Conservation (phyloP, 495 filamentous ascomycete species). For the Lepraria neglecta region DNA sequence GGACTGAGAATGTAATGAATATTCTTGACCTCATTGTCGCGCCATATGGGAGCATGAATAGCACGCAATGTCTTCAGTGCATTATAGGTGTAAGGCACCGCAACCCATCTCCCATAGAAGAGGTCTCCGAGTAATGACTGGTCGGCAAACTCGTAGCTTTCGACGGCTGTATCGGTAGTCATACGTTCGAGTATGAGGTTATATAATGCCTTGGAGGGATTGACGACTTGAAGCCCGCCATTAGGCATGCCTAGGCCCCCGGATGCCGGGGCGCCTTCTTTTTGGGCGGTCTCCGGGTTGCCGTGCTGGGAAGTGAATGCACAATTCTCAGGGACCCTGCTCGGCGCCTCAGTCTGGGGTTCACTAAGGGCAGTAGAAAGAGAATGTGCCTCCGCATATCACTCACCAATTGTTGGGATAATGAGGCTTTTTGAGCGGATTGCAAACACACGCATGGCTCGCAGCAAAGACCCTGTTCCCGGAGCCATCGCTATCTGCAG, state of each 20-base stretch:
- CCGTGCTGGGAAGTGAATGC: slow-evolving; percentile 66
- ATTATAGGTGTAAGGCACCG: slow-evolving; percentile 74
- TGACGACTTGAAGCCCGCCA: slow-evolving; percentile 66
- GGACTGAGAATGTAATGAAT: slow-evolving; percentile 73
- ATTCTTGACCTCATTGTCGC: slow-evolving; percentile 69
- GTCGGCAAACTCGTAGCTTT: slow-evolving; percentile 66
- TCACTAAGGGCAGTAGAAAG: background rate
- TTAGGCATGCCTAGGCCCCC: slow-evolving; percentile 62
- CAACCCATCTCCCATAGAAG: slow-evolving; percentile 62
- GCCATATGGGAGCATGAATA: slow-evolving; percentile 68
- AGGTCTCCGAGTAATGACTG: slow-evolving; percentile 64
- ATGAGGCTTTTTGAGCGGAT: slow-evolving; percentile 65
- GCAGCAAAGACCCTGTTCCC: slow-evolving; percentile 62
- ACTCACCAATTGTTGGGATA: slow-evolving; percentile 67
- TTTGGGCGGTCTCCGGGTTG: slow-evolving; percentile 52
- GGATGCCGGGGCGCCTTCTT: slow-evolving; percentile 42
- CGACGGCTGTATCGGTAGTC: slow-evolving; percentile 35
- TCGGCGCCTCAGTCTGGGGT: slow-evolving; percentile 12
- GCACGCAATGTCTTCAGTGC: slow-evolving; percentile 71
- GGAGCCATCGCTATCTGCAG: slow-evolving; percentile 42
- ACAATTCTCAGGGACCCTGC: slow-evolving; percentile 62
- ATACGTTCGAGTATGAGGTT: slow-evolving; percentile 49
- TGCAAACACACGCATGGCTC: slow-evolving; percentile 75
- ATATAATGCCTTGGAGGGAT: slow-evolving; percentile 52
- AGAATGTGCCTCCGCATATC: background rate